Percentiles rank a stretch among this genome's conserved stretches.
phyloP scores from a whole-genome alignment of 768 basidiomycete species.

The Gloeostereum incarnatum region DNA sequence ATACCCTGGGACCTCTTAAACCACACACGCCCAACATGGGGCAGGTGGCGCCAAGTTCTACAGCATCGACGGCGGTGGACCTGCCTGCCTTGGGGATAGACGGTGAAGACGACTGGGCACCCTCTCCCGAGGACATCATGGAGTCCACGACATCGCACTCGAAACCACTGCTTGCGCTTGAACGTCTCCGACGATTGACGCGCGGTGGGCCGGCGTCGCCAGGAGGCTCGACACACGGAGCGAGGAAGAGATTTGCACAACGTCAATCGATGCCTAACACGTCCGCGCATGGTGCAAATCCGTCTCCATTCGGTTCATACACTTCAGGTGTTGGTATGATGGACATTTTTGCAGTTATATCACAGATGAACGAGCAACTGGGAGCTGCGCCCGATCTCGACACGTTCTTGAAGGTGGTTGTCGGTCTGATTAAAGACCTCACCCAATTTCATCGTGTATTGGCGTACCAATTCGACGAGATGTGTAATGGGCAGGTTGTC shows the following conservation, averaged over 20 bases:
- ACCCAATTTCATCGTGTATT: slow-evolving; percentile 78
- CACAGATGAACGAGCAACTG: slow-evolving; percentile 76
- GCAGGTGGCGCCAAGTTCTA: too few species aligned
- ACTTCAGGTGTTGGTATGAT: slow-evolving; percentile 44
- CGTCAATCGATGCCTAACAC: too few species aligned
- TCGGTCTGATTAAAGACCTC: slow-evolving; percentile 65
- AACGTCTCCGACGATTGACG: slow-evolving; percentile 59
- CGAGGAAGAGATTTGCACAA: too few species aligned
- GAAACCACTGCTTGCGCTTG: slow-evolving; percentile 61
- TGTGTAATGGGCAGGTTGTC: slow-evolving; percentile 73
- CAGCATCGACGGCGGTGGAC: too few species aligned
- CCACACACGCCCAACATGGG: too few species aligned
- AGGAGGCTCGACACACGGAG: too few species aligned
- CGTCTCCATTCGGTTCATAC: slow-evolving; percentile 8
- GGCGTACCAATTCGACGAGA: slow-evolving; percentile 76
- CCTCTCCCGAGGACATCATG: slow-evolving; percentile 49
- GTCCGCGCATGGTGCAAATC: too few species aligned
- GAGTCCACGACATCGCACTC: slow-evolving; percentile 63
- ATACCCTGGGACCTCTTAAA: too few species aligned
- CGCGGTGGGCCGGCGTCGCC: too few species aligned
- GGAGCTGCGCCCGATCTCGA: slow-evolving; percentile 56
- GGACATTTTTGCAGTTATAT: slow-evolving; percentile 73
- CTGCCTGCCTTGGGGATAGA: too few species aligned
- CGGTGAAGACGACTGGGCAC: slow-evolving; percentile 28
- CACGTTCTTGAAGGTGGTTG: slow-evolving; percentile 61